phyloP scores from a whole-genome alignment of 192 early-diverging fungal genomes.

The Helicostylum pulchrum region DNA sequence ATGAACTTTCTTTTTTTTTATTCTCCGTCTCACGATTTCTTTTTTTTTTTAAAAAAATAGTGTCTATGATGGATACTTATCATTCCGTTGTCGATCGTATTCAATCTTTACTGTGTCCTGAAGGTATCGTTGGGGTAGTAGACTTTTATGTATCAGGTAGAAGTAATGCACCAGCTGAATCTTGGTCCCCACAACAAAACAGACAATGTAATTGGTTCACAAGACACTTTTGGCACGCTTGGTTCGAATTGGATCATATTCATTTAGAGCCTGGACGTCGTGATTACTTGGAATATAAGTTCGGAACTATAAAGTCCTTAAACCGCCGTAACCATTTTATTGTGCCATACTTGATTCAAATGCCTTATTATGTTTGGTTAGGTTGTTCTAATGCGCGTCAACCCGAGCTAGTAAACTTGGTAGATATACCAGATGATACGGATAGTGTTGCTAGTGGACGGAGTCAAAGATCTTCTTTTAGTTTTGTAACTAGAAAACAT shows the following conservation, averaged over 20 bases:
- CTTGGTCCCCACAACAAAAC: conserved; percentile 46
- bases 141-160: conserved; percentile 77
- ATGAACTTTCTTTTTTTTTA: not conserved
- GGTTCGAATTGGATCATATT: no score
- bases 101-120: conserved; percentile 51
- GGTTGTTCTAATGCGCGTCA: conserved; percentile 53
- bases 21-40: not conserved
- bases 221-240: no score
- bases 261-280: no score
- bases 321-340: no score
- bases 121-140: conserved; percentile 72
- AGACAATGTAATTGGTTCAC: conserved; percentile 43
- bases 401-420: not conserved
- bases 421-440: conserved; percentile 19
- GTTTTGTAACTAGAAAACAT: not conserved
- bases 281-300: no score
- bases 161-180: conserved; percentile 36
- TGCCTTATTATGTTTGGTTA: conserved; percentile 88
- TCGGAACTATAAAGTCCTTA: no score
- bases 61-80: conserved; percentile 83
- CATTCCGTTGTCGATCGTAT: conserved; percentile 69
- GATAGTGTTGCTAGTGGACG: conserved; percentile 15
- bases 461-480: not conserved
- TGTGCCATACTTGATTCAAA: conserved; percentile 43
- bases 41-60: conserved; percentile 13